These are phyloP conservation scores for Neurospora pannonica DNA, from an alignment of 495 filamentous ascomycete species.

Conservation along the genomic window DNA sequence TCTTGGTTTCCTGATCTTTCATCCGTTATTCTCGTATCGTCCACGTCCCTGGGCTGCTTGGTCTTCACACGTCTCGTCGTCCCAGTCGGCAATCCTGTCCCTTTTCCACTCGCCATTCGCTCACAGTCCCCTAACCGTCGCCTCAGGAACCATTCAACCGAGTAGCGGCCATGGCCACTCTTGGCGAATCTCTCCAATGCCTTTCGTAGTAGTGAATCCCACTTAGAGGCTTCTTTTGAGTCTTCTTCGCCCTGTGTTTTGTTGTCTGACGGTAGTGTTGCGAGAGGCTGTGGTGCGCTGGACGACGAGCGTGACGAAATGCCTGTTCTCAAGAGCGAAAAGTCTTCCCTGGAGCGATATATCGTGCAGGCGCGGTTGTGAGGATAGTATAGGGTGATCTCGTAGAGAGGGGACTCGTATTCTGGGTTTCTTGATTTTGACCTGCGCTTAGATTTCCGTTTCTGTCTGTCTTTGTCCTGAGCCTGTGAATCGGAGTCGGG, in stretches of 20 bases:
- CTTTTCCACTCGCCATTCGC: background rate
- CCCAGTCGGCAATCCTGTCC: background rate
- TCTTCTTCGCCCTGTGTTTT: background rate
- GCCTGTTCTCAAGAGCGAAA: slow-evolving; percentile 4
- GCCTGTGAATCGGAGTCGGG: background rate
- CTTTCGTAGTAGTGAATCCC: background rate
- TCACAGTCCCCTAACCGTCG: slow-evolving; percentile 23
- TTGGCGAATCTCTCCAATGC: slow-evolving; percentile 8
- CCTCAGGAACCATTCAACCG: slow-evolving; percentile 22
- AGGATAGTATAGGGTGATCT: slow-evolving; percentile 18
- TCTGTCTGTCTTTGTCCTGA: background rate
- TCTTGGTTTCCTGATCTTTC: background rate
- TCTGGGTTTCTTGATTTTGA: background rate
- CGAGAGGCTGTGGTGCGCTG: too few species aligned
- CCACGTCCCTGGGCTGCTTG: background rate
- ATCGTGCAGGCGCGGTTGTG: slow-evolving; percentile 26
- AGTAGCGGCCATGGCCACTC: slow-evolving; percentile 1
- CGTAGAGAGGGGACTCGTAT: slow-evolving; percentile 6
- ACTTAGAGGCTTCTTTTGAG: background rate
- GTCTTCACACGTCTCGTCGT: background rate
- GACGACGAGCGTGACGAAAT: background rate
- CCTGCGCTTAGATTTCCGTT: background rate
- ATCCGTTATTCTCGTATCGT: background rate
- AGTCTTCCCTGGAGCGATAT: slow-evolving; percentile 18
- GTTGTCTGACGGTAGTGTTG: background rate